These are phyloP conservation scores for Murraya koenigii DNA, from an alignment of 345 rosid species.

Conservation along the genomic window DNA sequence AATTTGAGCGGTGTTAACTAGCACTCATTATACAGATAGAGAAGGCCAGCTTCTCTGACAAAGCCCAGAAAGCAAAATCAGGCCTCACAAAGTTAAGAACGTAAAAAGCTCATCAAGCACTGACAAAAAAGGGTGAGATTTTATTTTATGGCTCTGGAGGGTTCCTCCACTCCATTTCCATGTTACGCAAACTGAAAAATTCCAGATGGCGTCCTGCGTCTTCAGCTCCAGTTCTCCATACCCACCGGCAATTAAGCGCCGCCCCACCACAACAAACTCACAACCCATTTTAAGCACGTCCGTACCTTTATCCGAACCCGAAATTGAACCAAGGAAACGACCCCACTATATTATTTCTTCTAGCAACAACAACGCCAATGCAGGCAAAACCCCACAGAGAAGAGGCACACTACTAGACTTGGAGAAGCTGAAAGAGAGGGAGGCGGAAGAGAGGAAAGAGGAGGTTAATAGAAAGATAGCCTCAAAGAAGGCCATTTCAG, in stretches of 20 bases:
- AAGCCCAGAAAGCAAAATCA: too few species aligned
- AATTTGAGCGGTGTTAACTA: too few species aligned
- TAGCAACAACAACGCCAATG: not conserved
- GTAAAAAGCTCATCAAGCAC: too few species aligned
- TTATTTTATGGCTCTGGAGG: not conserved
- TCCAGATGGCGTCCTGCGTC: slow-evolving; percentile 36
- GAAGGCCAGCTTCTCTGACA: too few species aligned
- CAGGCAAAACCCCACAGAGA: slow-evolving; percentile 21
- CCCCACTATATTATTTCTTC: not conserved
- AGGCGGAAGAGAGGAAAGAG: slow-evolving; percentile 49
- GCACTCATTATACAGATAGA: too few species aligned
- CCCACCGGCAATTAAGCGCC: slow-evolving; percentile 30
- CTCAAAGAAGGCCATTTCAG: slow-evolving; percentile 79
- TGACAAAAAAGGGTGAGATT: too few species aligned
- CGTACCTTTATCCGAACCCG: slow-evolving; percentile 17
- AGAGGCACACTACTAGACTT: slow-evolving; percentile 31
- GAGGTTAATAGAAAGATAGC: slow-evolving; percentile 62
- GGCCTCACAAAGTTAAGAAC: too few species aligned
- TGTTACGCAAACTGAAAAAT: not conserved
- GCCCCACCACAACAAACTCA: slow-evolving; percentile 4
- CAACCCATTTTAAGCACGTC: slow-evolving; percentile 2
- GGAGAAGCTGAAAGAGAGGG: slow-evolving; percentile 42
- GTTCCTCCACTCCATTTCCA: not conserved
- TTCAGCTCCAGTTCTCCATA: slow-evolving; percentile 25
- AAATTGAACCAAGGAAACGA: not conserved